phyloP scores from a whole-genome alignment of 2,329 filamentous ascomycete genomes.

The Amauroascus verrucosus region DNA sequence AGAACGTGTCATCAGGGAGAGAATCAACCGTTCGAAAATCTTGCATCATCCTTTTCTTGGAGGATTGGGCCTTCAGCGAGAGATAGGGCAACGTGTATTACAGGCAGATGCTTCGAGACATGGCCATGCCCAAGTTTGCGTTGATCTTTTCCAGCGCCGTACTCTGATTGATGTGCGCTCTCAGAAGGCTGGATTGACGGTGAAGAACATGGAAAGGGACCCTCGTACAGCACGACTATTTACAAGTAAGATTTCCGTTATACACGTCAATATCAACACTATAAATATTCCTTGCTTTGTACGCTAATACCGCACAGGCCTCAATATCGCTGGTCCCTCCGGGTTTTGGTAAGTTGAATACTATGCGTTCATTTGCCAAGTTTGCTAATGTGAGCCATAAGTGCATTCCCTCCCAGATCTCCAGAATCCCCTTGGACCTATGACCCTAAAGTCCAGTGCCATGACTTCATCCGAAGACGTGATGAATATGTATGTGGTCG shows the following conservation, averaged over 20 bases:
- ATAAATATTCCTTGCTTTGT: neutral
- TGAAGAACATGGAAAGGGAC: slow-evolving; percentile 28
- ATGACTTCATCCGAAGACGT: neutral
- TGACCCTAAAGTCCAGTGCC: neutral
- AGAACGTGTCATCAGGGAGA: slow-evolving; percentile 26
- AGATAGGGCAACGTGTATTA: slow-evolving; percentile 21
- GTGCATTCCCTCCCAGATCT: slow-evolving; percentile 5
- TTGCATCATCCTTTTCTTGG: slow-evolving; percentile 24
- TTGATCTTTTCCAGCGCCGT: slow-evolving; percentile 25
- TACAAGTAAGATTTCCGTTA: slow-evolving; percentile 23
- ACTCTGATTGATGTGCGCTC: slow-evolving; percentile 26
- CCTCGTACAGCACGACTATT: slow-evolving; percentile 29
- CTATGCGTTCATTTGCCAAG: neutral
- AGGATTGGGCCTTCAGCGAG: slow-evolving; percentile 19
- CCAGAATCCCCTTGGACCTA: slow-evolving; percentile 12
- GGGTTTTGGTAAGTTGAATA: slow-evolving; percentile 11
- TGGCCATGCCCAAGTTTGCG: slow-evolving; percentile 25
- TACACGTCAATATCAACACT: neutral
- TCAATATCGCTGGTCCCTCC: slow-evolving; percentile 1
- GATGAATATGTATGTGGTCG: slow-evolving; percentile 14
- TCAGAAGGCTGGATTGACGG: slow-evolving; percentile 18
- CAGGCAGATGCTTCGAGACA: slow-evolving; percentile 20
- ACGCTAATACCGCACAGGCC: slow-evolving; percentile 12
- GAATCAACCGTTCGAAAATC: slow-evolving; percentile 24
- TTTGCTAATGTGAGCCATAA: neutral